These are phyloP conservation scores for Xerocomus potaroensis DNA, from an alignment of 768 basidiomycete species.

Conservation along the genomic window DNA sequence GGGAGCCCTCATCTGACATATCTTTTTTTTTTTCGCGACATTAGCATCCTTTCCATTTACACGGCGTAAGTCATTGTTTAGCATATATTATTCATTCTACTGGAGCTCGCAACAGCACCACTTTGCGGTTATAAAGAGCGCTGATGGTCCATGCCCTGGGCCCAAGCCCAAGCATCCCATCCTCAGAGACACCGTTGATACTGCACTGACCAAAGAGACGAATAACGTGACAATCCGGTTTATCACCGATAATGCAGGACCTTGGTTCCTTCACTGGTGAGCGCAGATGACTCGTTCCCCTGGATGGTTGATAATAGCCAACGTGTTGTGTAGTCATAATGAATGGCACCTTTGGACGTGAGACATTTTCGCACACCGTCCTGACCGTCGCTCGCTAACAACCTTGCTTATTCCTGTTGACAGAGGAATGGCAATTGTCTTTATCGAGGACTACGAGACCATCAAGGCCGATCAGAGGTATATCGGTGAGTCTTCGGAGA, in stretches of 20 bases:
- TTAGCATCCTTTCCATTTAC: no score
- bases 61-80: no score
- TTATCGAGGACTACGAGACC: slow-evolving; percentile 5
- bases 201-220: slow-evolving; percentile 6
- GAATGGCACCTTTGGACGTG: slow-evolving; percentile 18
- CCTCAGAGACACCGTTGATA: slow-evolving; percentile 41
- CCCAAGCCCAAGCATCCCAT: slow-evolving; percentile 45
- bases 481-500: not conserved
- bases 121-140: slow-evolving; percentile 44
- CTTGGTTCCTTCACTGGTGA: slow-evolving; percentile 29
- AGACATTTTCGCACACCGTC: not conserved
- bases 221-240: slow-evolving; percentile 40
- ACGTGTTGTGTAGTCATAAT: slow-evolving; percentile 9
- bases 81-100: no score
- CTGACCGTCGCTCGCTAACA: no score
- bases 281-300: not conserved
- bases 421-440: slow-evolving; percentile 13
- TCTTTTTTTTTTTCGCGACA: no score
- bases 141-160: slow-evolving; percentile 35
- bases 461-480: not conserved
- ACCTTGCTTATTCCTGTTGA: not conserved
- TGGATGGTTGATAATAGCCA: not conserved
- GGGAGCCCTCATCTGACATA: no score
- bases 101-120: slow-evolving; percentile 30
- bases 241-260: slow-evolving; percentile 49